phyloP scores from a whole-genome alignment of 495 filamentous ascomycete genomes.

The Lasiosphaeriaceae sp. region DNA sequence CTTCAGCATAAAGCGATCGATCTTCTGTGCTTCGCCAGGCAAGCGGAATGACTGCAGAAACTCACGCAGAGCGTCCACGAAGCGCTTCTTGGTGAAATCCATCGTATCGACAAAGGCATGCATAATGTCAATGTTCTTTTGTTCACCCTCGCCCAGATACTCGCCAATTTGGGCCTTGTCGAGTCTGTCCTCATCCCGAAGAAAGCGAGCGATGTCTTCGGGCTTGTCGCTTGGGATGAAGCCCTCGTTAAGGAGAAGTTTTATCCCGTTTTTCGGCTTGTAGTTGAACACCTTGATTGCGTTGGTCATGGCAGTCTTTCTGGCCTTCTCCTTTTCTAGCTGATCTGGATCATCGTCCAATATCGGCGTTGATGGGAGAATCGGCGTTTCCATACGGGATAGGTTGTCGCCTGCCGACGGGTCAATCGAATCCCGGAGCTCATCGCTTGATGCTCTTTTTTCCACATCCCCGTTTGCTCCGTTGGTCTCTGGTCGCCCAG shows the following conservation, averaged over 20 bases:
- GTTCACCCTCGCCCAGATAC: constrained; percentile 89
- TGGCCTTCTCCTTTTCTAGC: constrained; percentile 86
- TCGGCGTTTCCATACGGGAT: constrained; percentile 56
- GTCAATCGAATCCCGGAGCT: constrained; percentile 78
- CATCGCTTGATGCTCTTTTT: constrained; percentile 63
- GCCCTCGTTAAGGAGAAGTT: constrained; percentile 71
- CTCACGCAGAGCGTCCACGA: constrained; percentile 84
- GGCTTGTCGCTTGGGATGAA: constrained; percentile 77
- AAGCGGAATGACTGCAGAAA: constrained; percentile 95
- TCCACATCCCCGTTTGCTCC: constrained; percentile 49
- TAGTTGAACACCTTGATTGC: constrained; percentile 94
- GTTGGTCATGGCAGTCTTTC: constrained; percentile 86
- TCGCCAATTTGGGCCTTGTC: constrained; percentile 93
- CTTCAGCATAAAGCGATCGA: constrained; percentile 99
- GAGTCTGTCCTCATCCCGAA: constrained; percentile 68
- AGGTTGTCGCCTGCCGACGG: constrained; percentile 48
- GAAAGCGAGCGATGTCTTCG: constrained; percentile 79
- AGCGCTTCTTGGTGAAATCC: constrained; percentile 90
- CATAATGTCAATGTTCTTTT: constrained; percentile 93
- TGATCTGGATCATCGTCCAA: constrained; percentile 86
- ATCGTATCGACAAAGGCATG: constrained; percentile 95
- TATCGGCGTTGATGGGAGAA: constrained; percentile 67
- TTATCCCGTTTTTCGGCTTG: constrained; percentile 94
- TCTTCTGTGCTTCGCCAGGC: constrained; percentile 97
- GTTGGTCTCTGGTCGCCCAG: constrained; percentile 60